phyloP scores from a whole-genome alignment of 2,329 filamentous ascomycete species.

The Coniochaeta sp. region DNA sequence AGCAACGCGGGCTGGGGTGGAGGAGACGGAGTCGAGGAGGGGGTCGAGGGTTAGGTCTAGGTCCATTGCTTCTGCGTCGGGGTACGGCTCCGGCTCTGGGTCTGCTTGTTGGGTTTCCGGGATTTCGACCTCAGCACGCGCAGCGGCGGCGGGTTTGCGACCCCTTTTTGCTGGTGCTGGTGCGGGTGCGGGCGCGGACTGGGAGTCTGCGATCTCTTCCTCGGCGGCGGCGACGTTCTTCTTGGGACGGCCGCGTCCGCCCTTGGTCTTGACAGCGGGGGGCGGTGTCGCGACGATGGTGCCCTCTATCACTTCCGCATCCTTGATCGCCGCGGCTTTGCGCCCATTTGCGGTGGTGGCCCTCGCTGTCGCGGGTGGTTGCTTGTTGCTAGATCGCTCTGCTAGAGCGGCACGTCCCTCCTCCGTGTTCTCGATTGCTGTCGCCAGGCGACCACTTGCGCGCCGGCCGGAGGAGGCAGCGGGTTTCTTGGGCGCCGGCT shows the following conservation, averaged over 20 bases:
- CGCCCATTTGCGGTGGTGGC: conserved; percentile 20
- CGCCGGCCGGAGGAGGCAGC: conserved; percentile 22
- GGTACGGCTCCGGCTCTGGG: not conserved
- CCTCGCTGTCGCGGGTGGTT: conserved; percentile 21
- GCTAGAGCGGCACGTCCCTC: conserved; percentile 25
- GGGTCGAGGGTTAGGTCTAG: conserved; percentile 10
- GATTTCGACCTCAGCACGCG: conserved; percentile 22
- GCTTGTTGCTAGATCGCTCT: conserved; percentile 34
- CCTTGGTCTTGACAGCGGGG: conserved; percentile 13
- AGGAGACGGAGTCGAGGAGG: conserved; percentile 4
- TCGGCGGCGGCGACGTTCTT: conserved; percentile 15
- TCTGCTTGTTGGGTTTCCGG: conserved; percentile 31
- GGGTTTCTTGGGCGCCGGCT: conserved; percentile 30
- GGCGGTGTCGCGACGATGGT: conserved; percentile 16
- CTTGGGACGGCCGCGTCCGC: conserved; percentile 22
- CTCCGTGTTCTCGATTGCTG: conserved; percentile 20
- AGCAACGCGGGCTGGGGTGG: not conserved
- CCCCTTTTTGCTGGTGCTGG: not conserved
- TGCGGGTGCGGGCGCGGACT: not conserved
- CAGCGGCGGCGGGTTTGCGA: conserved; percentile 5
- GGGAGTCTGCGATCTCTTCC: conserved; percentile 15
- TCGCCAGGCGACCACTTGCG: conserved; percentile 24
- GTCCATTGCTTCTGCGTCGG: conserved; percentile 1
- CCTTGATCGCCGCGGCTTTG: conserved; percentile 24
- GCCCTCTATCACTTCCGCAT: conserved; percentile 25